Evolutionary conservation across 2,329 filamentous ascomycete species (phyloP).

Genomic region (Colletotrichum viniferum): DNA sequence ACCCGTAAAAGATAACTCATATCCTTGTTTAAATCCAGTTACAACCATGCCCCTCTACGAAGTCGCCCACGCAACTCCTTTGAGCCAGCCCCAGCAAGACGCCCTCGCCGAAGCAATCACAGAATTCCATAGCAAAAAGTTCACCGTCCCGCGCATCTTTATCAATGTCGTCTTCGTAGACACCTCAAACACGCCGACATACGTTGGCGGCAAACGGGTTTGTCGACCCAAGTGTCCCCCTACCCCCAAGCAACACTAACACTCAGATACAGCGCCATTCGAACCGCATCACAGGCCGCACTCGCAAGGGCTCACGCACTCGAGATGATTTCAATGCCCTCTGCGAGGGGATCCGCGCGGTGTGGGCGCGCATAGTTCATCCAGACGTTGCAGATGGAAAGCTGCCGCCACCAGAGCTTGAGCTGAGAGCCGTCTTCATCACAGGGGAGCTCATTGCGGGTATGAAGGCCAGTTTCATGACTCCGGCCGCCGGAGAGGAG

Average conservation of each 20-base stretch:
- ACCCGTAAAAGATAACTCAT: neutral
- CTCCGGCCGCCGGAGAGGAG: neutral
- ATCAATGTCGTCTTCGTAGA: neutral
- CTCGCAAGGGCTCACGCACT: neutral
- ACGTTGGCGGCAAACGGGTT: neutral
- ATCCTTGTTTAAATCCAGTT: neutral
- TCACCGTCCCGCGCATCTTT: neutral
- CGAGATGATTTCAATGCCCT: neutral
- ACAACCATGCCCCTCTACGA: neutral
- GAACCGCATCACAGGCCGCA: neutral
- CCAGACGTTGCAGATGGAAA: neutral
- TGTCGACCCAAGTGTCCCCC: too few species aligned
- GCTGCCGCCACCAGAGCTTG: neutral
- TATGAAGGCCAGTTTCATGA: neutral
- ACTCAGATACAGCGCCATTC: neutral
- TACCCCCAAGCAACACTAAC: too few species aligned
- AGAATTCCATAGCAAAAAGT: neutral
- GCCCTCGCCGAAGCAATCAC: neutral
- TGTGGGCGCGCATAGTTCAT: neutral
- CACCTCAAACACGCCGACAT: neutral
- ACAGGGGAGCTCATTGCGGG: neutral
- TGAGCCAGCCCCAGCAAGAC: neutral
- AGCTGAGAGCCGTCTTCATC: neutral
- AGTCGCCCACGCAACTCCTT: neutral
- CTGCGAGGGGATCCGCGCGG: neutral